phyloP scores from a whole-genome alignment of 75 land plant genomes.

The Pinus albicaulis region DNA sequence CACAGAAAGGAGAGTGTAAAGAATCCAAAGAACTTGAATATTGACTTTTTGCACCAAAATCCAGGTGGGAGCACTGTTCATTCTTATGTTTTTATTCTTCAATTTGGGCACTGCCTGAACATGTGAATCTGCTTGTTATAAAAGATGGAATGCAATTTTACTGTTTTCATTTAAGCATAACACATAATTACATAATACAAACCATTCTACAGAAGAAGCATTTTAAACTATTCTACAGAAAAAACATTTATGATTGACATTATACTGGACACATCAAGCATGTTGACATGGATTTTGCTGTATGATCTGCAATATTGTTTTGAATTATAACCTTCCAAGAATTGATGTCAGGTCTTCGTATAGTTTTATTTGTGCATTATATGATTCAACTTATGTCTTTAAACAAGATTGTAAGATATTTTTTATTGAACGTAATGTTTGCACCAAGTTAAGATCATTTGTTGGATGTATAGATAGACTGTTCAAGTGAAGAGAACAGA shows the following conservation, averaged over 20 bases:
- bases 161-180: neutral
- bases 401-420: neutral
- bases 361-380: neutral
- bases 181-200: too few relatives aligned
- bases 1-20: neutral
- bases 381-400: neutral
- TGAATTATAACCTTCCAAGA: neutral
- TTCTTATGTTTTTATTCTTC: neutral
- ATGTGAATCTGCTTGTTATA: neutral
- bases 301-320: neutral
- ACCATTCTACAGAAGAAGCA: neutral
- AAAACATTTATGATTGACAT: neutral
- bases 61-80: neutral
- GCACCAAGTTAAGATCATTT: neutral
- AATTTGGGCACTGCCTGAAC: neutral
- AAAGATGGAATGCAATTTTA: neutral
- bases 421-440: neutral
- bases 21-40: slow-evolving; percentile 6
- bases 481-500: neutral
- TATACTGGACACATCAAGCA: neutral
- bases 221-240: neutral
- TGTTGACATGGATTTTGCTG: neutral
- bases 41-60: slow-evolving; percentile 10
- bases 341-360: neutral
- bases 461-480: neutral